Percentiles rank a stretch among this genome's conserved stretches.
phyloP scores from a whole-genome alignment of 148 eudicot genomes.

The Gaultheria prostrata region DNA sequence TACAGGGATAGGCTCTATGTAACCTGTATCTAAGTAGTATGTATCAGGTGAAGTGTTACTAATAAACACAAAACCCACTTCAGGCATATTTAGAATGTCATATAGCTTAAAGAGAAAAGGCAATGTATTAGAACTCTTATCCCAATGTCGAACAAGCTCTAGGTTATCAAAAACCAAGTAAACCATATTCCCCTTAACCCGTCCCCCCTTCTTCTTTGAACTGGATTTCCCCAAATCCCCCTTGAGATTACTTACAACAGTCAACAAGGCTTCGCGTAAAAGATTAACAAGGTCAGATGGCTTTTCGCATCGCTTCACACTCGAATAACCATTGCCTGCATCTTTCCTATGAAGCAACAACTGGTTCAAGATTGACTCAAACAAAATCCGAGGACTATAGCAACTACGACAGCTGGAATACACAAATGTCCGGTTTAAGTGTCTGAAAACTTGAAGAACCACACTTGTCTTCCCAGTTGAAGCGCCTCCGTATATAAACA shows the following conservation, averaged over 20 bases:
- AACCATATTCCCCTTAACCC: conserved; percentile 62
- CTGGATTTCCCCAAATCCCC: conserved; percentile 34
- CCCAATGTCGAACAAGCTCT: conserved; percentile 84
- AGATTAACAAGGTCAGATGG: conserved; percentile 81
- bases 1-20: conserved; percentile 66
- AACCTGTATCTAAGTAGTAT: conserved; percentile 74
- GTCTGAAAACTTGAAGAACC: conserved; percentile 54
- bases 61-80: conserved; percentile 74
- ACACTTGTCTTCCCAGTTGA: conserved; percentile 83
- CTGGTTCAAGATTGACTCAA: conserved; percentile 82
- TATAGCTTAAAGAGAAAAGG: conserved; percentile 74
- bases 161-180: conserved; percentile 76
- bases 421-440: conserved; percentile 70
- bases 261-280: conserved; percentile 54
- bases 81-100: conserved; percentile 62
- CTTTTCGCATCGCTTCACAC: conserved; percentile 78
- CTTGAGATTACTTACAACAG: conserved; percentile 51
- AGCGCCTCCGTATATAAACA: conserved; percentile 74
- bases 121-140: conserved; percentile 61
- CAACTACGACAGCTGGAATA: conserved; percentile 76
- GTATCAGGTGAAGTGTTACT: conserved; percentile 79
- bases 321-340: conserved; percentile 56
- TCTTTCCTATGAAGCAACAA: conserved; percentile 61
- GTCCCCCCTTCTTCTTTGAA: conserved; percentile 36
- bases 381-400: conserved; percentile 79